A percentile compares a stretch with the other conserved stretches of the same genome.
Conservation (phyloP, 1,284 basidiomycete species). For the Heterobasidion parviporum region DNA sequence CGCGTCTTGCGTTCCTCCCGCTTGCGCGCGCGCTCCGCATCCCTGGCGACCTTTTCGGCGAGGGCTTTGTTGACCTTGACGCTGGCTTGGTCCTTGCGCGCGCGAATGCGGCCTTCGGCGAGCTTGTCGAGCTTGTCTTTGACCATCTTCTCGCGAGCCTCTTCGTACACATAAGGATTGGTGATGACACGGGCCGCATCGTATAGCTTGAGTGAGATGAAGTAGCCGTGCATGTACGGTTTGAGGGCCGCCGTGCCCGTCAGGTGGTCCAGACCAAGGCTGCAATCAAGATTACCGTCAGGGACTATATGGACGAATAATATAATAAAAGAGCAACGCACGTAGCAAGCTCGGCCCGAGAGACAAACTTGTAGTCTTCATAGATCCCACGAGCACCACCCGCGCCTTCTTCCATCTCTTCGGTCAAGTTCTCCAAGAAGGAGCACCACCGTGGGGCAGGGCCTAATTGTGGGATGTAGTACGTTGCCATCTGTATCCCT, state of each 20-base stretch:
- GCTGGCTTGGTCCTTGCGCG: conserved; percentile 50
- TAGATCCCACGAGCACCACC: conserved; percentile 58
- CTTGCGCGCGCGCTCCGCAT: conserved; percentile 63
- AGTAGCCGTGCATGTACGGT: conserved; percentile 99
- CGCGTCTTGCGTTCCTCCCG: conserved; percentile 53
- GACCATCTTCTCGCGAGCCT: conserved; percentile 85
- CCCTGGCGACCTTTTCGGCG: conserved; percentile 77
- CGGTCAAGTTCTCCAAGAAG: conserved; percentile 97
- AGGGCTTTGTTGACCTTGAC: conserved; percentile 92
- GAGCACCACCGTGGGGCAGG: conserved; percentile 95
- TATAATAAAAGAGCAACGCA: conserved; percentile 30
- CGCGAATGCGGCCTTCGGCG: conserved; percentile 86
- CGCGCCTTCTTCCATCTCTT: conserved; percentile 90
- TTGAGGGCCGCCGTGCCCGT: conserved; percentile 92
- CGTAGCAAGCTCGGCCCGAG: conserved; percentile 80
- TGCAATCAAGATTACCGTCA: conserved; percentile 21
- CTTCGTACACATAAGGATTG: conserved; percentile 93
- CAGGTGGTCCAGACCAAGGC: conserved; percentile 89
- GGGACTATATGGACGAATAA: neutral
- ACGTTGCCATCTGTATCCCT: conserved; percentile 85
- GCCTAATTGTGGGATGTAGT: conserved; percentile 93
- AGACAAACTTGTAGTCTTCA: conserved; percentile 97
- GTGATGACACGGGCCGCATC: conserved; percentile 92
- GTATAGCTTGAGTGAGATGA: conserved; percentile 92
- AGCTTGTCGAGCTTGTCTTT: conserved; percentile 89